phyloP scores from a whole-genome alignment of 2,329 filamentous ascomycete genomes.

The Aureobasidium vineae region DNA sequence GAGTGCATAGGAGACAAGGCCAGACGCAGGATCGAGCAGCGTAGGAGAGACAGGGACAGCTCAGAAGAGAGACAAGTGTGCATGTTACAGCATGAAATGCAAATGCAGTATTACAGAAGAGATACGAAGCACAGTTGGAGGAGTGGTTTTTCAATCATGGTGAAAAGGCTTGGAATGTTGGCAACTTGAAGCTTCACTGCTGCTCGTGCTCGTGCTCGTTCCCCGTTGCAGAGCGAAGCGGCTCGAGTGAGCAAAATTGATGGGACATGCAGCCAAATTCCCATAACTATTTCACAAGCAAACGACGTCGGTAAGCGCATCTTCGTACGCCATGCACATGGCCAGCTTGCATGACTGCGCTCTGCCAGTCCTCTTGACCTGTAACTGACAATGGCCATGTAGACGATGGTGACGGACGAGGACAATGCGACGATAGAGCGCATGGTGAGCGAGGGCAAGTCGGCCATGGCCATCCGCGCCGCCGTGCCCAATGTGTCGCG shows the following conservation, averaged over 20 bases:
- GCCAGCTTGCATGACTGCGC: not conserved
- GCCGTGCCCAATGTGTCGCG: constrained; percentile 27
- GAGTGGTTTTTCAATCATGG: not conserved
- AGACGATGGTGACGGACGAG: constrained; percentile 24
- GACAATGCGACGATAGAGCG: constrained; percentile 26
- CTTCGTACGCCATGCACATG: not conserved
- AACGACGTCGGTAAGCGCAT: constrained; percentile 18
- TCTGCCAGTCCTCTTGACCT: not conserved
- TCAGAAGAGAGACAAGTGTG: not conserved
- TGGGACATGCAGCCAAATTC: constrained; percentile 15
- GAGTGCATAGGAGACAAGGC: not conserved
- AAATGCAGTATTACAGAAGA: constrained; percentile 1
- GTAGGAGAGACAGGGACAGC: not conserved
- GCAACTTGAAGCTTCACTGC: not conserved
- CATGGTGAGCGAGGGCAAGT: constrained; percentile 24
- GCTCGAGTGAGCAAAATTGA: constrained; percentile 3
- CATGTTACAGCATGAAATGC: not conserved
- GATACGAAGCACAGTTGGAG: not conserved
- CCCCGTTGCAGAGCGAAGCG: not conserved
- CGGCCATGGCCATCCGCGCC: constrained; percentile 26
- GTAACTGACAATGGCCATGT: constrained; percentile 7
- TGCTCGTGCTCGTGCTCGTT: not conserved
- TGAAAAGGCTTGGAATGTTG: not conserved
- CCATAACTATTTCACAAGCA: constrained; percentile 14
- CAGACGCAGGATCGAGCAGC: not conserved